These are phyloP conservation scores for Candida sojae DNA, from an alignment of 1,139 yeast species.

Conservation along the genomic window DNA sequence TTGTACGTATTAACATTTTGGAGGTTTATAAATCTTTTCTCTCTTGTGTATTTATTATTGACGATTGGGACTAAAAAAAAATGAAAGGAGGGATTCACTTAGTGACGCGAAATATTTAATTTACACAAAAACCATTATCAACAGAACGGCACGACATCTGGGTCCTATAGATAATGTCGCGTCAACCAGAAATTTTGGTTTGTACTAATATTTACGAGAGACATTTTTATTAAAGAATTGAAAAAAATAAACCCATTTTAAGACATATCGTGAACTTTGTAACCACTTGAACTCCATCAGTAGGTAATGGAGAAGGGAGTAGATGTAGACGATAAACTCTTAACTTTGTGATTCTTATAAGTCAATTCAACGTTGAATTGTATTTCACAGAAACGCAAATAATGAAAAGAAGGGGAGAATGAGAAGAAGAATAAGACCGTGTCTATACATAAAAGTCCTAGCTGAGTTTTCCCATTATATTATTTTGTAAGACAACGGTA, in stretches of 20 bases:
- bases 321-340: not conserved
- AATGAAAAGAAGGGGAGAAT: not conserved
- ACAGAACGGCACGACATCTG: not conserved
- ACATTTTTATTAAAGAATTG: not conserved
- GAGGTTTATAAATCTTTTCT: not conserved
- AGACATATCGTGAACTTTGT: constrained; percentile 1
- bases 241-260: not conserved
- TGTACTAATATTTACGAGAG: not conserved
- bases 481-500: not conserved
- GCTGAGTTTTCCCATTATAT: not conserved
- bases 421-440: not conserved
- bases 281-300: not conserved
- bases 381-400: constrained; percentile 1
- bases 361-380: not conserved
- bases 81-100: constrained; percentile 1
- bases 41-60: not conserved
- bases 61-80: not conserved
- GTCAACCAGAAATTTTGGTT: no score
- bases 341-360: not conserved
- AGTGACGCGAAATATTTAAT: constrained; percentile 1
- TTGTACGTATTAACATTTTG: not conserved
- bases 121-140: not conserved
- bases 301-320: not conserved
- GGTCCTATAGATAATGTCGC: not conserved
- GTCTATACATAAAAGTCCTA: not conserved